Evolutionary conservation across 2,329 filamentous ascomycete genomes (phyloP).

Genomic region (Cladophialophora carrionii): DNA sequence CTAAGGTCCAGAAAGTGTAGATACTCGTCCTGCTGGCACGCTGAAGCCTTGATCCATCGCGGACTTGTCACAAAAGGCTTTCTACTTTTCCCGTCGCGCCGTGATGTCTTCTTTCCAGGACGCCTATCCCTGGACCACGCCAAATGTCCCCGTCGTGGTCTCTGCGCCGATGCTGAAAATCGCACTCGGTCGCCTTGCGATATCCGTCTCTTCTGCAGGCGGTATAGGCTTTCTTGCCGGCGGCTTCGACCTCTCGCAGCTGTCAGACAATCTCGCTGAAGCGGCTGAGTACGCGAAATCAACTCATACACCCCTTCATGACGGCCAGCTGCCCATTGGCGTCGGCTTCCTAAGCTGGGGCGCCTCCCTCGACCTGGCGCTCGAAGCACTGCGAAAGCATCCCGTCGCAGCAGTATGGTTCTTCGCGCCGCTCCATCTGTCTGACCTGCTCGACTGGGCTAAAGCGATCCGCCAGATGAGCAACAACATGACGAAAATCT

Average conservation of each 20-base stretch:
- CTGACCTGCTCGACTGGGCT: slow-evolving; percentile 51
- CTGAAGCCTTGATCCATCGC: not conserved
- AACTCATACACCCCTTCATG: slow-evolving; percentile 20
- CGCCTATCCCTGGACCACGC: slow-evolving; percentile 62
- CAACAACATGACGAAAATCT: slow-evolving; percentile 51
- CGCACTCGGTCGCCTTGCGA: slow-evolving; percentile 58
- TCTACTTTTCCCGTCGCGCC: not conserved
- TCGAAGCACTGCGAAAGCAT: slow-evolving; percentile 42
- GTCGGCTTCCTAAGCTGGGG: slow-evolving; percentile 49
- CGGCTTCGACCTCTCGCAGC: slow-evolving; percentile 52
- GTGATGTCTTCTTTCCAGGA: slow-evolving; percentile 14
- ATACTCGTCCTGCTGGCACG: not conserved
- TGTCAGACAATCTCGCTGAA: slow-evolving; percentile 42
- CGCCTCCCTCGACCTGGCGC: slow-evolving; percentile 40
- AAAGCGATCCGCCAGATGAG: slow-evolving; percentile 48
- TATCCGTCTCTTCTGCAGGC: slow-evolving; percentile 61
- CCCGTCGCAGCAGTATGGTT: slow-evolving; percentile 48
- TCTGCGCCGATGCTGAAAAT: slow-evolving; percentile 72
- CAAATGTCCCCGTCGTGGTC: slow-evolving; percentile 58
- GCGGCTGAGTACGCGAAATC: slow-evolving; percentile 39
- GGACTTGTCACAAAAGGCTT: not conserved
- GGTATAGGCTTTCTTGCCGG: slow-evolving; percentile 62
- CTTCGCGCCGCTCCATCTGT: slow-evolving; percentile 44
- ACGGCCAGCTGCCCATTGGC: slow-evolving; percentile 44
- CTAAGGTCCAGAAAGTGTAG: not conserved